Percentiles rank a stretch among this genome's conserved stretches.
These are phyloP conservation scores for Cephaloascus fragrans DNA, from an alignment of 805 yeast species.

Conservation along the genomic window DNA sequence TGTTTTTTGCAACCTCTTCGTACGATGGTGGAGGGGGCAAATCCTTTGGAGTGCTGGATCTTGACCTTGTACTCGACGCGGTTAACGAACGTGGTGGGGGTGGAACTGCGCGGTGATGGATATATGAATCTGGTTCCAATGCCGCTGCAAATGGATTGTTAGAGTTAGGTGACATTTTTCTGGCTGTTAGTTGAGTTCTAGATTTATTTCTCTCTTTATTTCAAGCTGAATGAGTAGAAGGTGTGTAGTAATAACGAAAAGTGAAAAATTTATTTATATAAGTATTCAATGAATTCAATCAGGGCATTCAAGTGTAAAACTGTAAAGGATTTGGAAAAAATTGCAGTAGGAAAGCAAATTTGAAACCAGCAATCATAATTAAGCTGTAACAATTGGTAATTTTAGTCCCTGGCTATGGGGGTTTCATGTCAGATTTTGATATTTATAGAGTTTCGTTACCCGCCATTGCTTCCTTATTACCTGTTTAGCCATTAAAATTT, in stretches of 20 bases:
- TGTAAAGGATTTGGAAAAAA: constrained; percentile 12
- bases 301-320: constrained; percentile 5
- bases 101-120: constrained; percentile 26
- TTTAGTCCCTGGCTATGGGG: too few relatives aligned
- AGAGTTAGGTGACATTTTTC: constrained; percentile 24
- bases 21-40: constrained; percentile 52
- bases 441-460: too few relatives aligned
- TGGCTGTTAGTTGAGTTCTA: constrained; percentile 12
- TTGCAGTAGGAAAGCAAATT: too few relatives aligned
- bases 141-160: constrained; percentile 49
- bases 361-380: too few relatives aligned
- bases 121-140: constrained; percentile 25
- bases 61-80: constrained; percentile 14
- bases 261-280: background rate
- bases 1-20: constrained; percentile 53
- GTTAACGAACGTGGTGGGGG: constrained; percentile 17
- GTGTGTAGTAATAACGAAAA: background rate
- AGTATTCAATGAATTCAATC: constrained; percentile 2
- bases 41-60: constrained; percentile 5
- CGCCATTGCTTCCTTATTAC: too few relatives aligned
- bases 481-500: too few relatives aligned
- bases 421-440: too few relatives aligned
- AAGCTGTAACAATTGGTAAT: too few relatives aligned
- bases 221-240: constrained; percentile 3
- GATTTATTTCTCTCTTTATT: constrained; percentile 8